Evolutionary conservation across 1,284 basidiomycete species (phyloP).

Genomic region (Cryptococcus sp.): DNA sequence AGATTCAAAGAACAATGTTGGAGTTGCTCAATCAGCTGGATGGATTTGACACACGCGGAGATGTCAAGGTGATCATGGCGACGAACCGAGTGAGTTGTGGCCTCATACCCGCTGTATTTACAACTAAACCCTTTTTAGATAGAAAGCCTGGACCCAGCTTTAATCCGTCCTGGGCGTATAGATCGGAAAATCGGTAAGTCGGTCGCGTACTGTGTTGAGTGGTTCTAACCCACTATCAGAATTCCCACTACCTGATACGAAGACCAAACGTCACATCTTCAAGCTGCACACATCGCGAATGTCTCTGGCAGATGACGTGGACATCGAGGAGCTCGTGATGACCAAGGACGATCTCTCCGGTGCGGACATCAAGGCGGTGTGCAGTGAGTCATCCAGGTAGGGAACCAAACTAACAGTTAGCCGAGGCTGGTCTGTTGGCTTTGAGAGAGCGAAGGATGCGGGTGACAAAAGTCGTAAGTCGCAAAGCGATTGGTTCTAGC

Average conservation of each 20-base stretch:
- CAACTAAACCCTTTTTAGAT: conserved; percentile 77
- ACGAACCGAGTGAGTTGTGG: conserved; percentile 46
- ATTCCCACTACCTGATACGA: conserved; percentile 90
- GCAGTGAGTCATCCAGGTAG: conserved; percentile 56
- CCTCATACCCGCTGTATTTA: background rate
- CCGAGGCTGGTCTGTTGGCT: conserved; percentile 93
- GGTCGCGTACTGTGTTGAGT: conserved; percentile 7
- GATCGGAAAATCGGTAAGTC: conserved; percentile 84
- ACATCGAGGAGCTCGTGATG: conserved; percentile 93
- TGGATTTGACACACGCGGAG: conserved; percentile 97
- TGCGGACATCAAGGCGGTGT: conserved; percentile 97
- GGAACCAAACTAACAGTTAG: conserved; percentile 27
- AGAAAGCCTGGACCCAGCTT: conserved; percentile 91
- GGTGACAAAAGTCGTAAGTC: conserved; percentile 73
- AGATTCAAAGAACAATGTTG: conserved; percentile 99
- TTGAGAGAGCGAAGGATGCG: conserved; percentile 94
- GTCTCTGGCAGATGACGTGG: conserved; percentile 89
- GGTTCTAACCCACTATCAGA: conserved; percentile 55
- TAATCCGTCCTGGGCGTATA: conserved; percentile 97
- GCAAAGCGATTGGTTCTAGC: conserved; percentile 3
- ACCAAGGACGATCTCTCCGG: conserved; percentile 96
- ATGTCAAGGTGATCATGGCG: conserved; percentile 82
- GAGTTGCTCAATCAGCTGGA: conserved; percentile 98
- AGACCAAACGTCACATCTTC: conserved; percentile 98
- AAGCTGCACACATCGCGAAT: conserved; percentile 94